phyloP scores from a whole-genome alignment of 345 rosid genomes.

The Cardiospermum halicacabum region DNA sequence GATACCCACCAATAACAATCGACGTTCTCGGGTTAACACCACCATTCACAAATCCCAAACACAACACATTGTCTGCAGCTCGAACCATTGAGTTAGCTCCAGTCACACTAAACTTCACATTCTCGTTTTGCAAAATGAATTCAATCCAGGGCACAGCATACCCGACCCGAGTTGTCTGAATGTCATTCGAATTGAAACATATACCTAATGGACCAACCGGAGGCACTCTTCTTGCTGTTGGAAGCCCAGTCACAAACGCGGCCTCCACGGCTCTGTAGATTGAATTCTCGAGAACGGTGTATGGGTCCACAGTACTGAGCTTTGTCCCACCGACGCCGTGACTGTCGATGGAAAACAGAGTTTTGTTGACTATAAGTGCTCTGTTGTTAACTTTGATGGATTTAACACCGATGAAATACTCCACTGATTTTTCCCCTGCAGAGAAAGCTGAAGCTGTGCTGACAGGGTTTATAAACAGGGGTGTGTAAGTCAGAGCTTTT shows the following conservation, averaged over 20 bases:
- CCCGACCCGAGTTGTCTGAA: slow-evolving; percentile 9
- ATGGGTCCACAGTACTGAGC: slow-evolving; percentile 23
- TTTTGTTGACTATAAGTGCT: slow-evolving; percentile 17
- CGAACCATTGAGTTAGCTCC: slow-evolving; percentile 20
- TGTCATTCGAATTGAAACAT: slow-evolving; percentile 12
- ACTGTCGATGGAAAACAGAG: slow-evolving; percentile 22
- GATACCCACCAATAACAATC: slow-evolving; percentile 22
- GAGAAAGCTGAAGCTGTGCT: slow-evolving; percentile 10
- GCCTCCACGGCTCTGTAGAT: slow-evolving; percentile 22
- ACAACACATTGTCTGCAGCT: slow-evolving; percentile 8
- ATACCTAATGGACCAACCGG: slow-evolving; percentile 13
- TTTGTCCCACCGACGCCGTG: slow-evolving; percentile 31
- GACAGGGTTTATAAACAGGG: slow-evolving; percentile 26
- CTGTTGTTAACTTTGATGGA: slow-evolving; percentile 23
- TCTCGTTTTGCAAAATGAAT: slow-evolving; percentile 4
- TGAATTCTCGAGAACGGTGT: slow-evolving; percentile 23
- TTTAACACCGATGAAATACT: slow-evolving; percentile 27
- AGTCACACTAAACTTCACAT: slow-evolving; percentile 5
- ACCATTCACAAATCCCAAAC: slow-evolving; percentile 19
- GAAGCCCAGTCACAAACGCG: slow-evolving; percentile 13
- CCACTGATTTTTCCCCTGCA: slow-evolving; percentile 17
- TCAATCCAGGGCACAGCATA: slow-evolving; percentile 24
- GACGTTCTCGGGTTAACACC: slow-evolving; percentile 18
- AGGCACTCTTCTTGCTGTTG: not conserved
- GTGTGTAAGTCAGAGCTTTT: slow-evolving; percentile 21